Evolutionary conservation across 805 yeast species (phyloP), one percentile per base, ranked within the genome.

Genomic region (Schwanniomyces yamadae): DNA sequence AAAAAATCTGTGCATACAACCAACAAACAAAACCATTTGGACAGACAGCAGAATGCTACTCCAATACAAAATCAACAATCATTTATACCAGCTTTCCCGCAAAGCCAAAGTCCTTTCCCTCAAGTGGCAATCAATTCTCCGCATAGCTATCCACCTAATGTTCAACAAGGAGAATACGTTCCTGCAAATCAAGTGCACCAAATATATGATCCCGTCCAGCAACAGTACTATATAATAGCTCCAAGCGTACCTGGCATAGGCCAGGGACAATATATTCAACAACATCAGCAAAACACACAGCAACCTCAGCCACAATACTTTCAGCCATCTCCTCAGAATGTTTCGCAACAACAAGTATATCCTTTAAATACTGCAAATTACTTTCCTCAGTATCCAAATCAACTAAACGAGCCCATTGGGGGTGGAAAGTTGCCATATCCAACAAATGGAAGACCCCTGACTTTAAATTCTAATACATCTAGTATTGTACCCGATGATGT

Each of bases 141-240:
- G 46, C 28, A 31, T 50, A 46, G 12, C 46, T 36, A 23, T 28
- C 14, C 23, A 19, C 14, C 44, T 43, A 18, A 25, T 24, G 20
- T 27, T 20, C 39, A 46, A 26, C 55, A 44, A 29, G 47, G 45
- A 6, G 48, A 45, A 31, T 53, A 50, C 38, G 33, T 46, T 16
- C 41, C 45, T 46, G 50, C 54, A 17, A 27, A 46, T 36, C 68
- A 55, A 39, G 60, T 66, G 4, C 72, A 64, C 42, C 70, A 62
- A 40, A 64, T 62, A 37, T 68, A 65, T 44, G 72, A 67, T 39
- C 73, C 73, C 1, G 63, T 64, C 5, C 69, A 62, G 50, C 72
- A 67, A 46, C 72, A 66, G 40, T 66, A 61, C 38, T 67, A 54
- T 40, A 67, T 67, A 9, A 51, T 67, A 27, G 59, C 65, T 18